phyloP scores from a whole-genome alignment of 2,329 filamentous ascomycete genomes.

The Aspergillus candidus region DNA sequence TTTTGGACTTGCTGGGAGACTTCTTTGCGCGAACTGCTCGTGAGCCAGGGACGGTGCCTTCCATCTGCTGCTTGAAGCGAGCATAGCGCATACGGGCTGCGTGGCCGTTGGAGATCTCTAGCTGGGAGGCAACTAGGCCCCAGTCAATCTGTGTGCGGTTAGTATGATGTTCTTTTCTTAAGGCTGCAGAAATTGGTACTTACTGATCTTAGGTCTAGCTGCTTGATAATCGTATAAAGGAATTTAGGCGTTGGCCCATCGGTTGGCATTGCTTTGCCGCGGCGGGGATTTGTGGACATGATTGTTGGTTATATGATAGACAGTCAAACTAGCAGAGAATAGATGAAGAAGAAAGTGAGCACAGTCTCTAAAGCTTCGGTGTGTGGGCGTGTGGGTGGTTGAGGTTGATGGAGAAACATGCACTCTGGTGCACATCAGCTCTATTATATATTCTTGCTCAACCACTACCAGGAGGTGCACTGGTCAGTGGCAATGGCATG shows the following conservation, averaged over 20 bases:
- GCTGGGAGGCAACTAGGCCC: constrained; percentile 44
- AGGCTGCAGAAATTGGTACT: constrained; percentile 13
- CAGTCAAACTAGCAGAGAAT: too few relatives aligned
- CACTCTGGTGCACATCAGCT: constrained; percentile 11
- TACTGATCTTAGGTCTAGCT: constrained; percentile 49
- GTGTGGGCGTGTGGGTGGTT: constrained; percentile 24
- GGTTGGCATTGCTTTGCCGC: constrained; percentile 41
- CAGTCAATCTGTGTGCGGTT: constrained; percentile 45
- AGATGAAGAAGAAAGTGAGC: too few relatives aligned
- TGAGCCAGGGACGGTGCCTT: constrained; percentile 32
- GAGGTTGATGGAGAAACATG: constrained; percentile 7
- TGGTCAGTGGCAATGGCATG: too few relatives aligned
- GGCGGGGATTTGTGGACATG: constrained; percentile 31
- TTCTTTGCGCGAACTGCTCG: constrained; percentile 22
- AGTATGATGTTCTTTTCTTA: neutral
- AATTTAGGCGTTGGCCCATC: constrained; percentile 48
- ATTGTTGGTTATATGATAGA: neutral
- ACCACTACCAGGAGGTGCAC: too few relatives aligned
- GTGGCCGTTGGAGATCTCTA: constrained; percentile 52
- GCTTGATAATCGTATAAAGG: constrained; percentile 51
- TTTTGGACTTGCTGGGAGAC: constrained; percentile 17
- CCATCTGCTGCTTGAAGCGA: constrained; percentile 50
- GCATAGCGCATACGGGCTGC: constrained; percentile 54
- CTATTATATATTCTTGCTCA: constrained; percentile 7
- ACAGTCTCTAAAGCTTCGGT: too few relatives aligned